Evolutionary conservation across 2,329 filamentous ascomycete genomes (phyloP), one percentile per base, ranked within the genome.

Genomic region (Penicillium janthinellum): DNA sequence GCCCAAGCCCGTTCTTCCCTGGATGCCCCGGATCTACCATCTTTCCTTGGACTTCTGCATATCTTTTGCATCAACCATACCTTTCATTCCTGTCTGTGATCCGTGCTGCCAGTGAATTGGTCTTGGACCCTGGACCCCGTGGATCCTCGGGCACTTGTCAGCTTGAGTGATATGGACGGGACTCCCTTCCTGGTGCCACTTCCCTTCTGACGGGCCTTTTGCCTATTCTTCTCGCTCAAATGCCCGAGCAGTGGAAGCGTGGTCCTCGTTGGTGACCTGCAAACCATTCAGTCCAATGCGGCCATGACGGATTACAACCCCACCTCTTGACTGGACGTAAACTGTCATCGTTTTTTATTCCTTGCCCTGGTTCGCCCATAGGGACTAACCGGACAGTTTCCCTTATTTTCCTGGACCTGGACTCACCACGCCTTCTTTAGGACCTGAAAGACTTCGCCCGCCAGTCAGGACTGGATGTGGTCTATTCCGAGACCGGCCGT

Each of bases 381-480:
- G 63, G 63, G 63, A 65, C 39, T 55, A 22, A 38, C 51, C 51
- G 65, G 66, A 65, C 28, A 60, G 41, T 17, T 54, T 17, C 37
- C 20, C 7, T 20, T 60, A 57, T 63, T 66, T 70, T 67, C 81
- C 84, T 82, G 81, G 84, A 86, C 77, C 81, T 78, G 86, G 81
- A 92, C 90, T 93, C 91, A 95, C 90, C 84, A 85, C 69, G 53
- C 86, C 84, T 84, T 88, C 82, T 88, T 81, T 92, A 99, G 95
- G 95, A 99, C 80, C 88, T 99, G 56, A 99, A 99, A 90, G 95
- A 99, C 79, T 99, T 99, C 81, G 95, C 95, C 64, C 92, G 95
- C 76, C 91, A 96, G 79, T 96, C 94, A 78, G 92, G 92, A 79
- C 86, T 96, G 78, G 95, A 98, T 77, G 95, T 99, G 67, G 95